Evolutionary conservation across 345 rosid species (phyloP), one percentile per base, ranked within the genome.

Genomic region (Brassica juncea): DNA sequence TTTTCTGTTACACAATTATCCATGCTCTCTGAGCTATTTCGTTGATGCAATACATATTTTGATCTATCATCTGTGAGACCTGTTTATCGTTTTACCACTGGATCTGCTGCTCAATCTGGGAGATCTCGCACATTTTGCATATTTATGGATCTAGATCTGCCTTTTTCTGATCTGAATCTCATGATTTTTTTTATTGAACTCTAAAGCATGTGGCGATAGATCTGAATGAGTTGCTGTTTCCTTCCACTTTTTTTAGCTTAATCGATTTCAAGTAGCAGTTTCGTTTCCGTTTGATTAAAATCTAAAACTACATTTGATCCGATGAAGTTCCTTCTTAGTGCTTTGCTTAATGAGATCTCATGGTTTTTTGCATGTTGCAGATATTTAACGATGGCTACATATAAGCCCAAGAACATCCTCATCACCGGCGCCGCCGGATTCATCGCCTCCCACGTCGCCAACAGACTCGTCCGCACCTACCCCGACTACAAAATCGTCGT

Each of bases 391-490:
- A 52, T 87, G 90, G 84, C 90, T 60, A 68, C 87, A 1, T 82
- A 91, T 79, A 86, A 83, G 34, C 97, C 94, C 3, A 91, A 89
- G 88, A 91, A 91, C 81, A 91, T 91, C 81, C 93, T 91, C 72
- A 91, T 91, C 44, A 91, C 97, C 15, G 97, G 97, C 37, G 97
- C 97, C 42, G 94, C 97, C 68, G 94, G 97, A 42, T 91, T 91
- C 83, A 89, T 91, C 4, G 93, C 97, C 3, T 91, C 93, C 70
- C 97, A 89, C 86, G 97, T 91, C 37, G 90, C 92, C 30, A 91
- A 85, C 81, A 79, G 92, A 58, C 88, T 92, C 28, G 81, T 89
- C 63, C 89, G 91, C 8, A 91, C 78, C 87, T 87, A 93, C 77
- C 94, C 94, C 1, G 90, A 86, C 11, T 93, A 93, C 89, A 93